Evolutionary conservation across 768 basidiomycete species (phyloP).

Genomic region (Trametes elegans): DNA sequence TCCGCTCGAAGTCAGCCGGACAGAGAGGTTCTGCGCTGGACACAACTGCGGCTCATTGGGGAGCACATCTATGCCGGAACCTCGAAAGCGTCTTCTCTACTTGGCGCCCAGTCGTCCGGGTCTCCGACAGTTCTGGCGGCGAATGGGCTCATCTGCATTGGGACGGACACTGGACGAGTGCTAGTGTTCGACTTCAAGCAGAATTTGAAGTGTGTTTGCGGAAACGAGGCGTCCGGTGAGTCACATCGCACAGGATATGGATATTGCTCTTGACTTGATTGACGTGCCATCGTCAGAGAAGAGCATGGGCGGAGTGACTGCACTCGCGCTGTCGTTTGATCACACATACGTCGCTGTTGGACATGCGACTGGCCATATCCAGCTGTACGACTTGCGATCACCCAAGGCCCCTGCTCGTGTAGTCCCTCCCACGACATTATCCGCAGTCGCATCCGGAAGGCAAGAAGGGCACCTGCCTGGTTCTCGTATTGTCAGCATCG

Average conservation of each 20-base stretch:
- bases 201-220: conserved; percentile 75
- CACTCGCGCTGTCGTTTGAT: conserved; percentile 88
- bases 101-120: conserved; percentile 58
- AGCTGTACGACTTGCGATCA: conserved; percentile 78
- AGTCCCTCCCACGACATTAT: conserved; percentile 65
- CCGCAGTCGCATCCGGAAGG: conserved; percentile 69
- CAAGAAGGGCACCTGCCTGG: conserved; percentile 85
- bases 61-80: conserved; percentile 55
- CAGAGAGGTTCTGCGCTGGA: conserved; percentile 76
- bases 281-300: conserved; percentile 43
- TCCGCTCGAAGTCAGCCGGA: conserved; percentile 22
- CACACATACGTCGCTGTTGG: conserved; percentile 92
- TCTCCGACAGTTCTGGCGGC: conserved; percentile 79
- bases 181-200: conserved; percentile 92
- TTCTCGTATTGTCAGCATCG: conserved; percentile 75
- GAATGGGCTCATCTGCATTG: conserved; percentile 87
- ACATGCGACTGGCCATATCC: conserved; percentile 79
- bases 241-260: conserved; percentile 7
- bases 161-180: conserved; percentile 75
- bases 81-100: conserved; percentile 59
- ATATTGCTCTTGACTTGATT: conserved; percentile 18
- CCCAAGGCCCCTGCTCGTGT: conserved; percentile 67
- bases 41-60: conserved; percentile 56
- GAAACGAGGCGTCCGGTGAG: conserved; percentile 63
- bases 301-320: conserved; percentile 75